Base-by-base conservation (phyloP, 2,329 filamentous ascomycete species). In the Neofusicoccum kwambonambiense region DNA sequence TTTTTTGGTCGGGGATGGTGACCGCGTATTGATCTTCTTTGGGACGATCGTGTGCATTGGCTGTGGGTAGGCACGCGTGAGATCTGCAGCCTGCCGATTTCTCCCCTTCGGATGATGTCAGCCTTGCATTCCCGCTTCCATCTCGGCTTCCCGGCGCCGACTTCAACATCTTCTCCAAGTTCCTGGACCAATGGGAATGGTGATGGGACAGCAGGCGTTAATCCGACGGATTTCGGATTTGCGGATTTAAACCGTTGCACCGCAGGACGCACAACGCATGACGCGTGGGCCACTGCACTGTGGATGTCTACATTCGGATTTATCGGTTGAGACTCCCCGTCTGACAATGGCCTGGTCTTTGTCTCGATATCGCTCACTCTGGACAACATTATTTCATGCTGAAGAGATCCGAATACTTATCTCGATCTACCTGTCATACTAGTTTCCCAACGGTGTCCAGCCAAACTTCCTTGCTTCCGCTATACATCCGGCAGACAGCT, bases 201-300 rank as follows among this genome's bases (percentile, higher is more conserved):
- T 34, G 7, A 27, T 35, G 9, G 9, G 13, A 34, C 4, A 12
- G 54, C 19, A 31, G 51, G n/a, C 12, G 2, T 8, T 44, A 45
- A 58, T 58, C 54, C 54, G 54, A 35, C 22, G 41, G 7, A n/a
- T 17, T n/a, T 58, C 54, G 54, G 54, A 58, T 58, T 44, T 58
- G 15, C 54, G 54, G 54, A 58, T 58, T 34, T 58, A 58, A 7
- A 17, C 5, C 13, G 22, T 17, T 7, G 22, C 39, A 58, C 54
- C 41, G 22, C 54, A 34, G 22, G 9, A 45, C n/a, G 54, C 52
- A 42, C 51, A 13, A 27, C 37, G 41, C 54, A 13, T 4, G 22
- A 58, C 54, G 22, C 39, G 52, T 57, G 52, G 37, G 27, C 17
- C 27, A 31, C 27, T 7, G 5, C 19, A 41, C 7, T 39, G 52